Base-by-base conservation (phyloP, 2,329 filamentous ascomycete species). In the Microsporum canis region DNA sequence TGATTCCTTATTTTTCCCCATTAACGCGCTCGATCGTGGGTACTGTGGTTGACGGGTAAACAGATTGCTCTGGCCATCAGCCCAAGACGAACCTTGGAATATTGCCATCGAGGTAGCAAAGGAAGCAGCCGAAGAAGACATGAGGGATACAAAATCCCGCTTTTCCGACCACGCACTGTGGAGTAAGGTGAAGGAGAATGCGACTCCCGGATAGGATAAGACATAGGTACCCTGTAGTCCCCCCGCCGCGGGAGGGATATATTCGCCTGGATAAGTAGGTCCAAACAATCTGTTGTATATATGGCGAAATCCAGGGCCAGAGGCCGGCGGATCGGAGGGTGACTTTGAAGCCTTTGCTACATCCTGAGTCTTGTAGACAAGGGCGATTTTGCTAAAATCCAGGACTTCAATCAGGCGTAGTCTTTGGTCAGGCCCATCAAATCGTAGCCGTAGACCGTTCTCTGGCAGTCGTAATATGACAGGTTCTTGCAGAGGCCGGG, bases 241-340 rank as follows among this genome's bases (percentile, higher is more conserved):
- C 2, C 77, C 78, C 1, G 77, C 69, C 5, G 75, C 72, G 0
- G 89, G 84, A 6, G 87, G 82, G 41, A 96, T 81, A 70, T 92
- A 99, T 77, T 99, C 94, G 65, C 94, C 94, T 0, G 88, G 88
- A 71, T 95, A 97, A 0, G 92, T 95, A 17, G 91, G 91, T 0
- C 94, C 94, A 65, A 99, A 86, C n/a, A 96, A 79, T 59, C 89
- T 86, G 68, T 95, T 90, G 72, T 97, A 99, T 66, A 99, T 87
- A 72, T 95, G 89, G 63, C 87, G 83, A 72, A 96, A 96, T 14
- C 83, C 87, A 3, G 91, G 91, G 0, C 89, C 89, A 33, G 45
- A 57, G 27, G 47, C 36, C 17, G 61, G 56, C 38, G 70, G 62
- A 65, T 71, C 68, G 53, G 74, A 71, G 23, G 68, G 63, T 31